Conservation (phyloP, 495 filamentous ascomycete genomes). For the Penicillium coprophilum region DNA sequence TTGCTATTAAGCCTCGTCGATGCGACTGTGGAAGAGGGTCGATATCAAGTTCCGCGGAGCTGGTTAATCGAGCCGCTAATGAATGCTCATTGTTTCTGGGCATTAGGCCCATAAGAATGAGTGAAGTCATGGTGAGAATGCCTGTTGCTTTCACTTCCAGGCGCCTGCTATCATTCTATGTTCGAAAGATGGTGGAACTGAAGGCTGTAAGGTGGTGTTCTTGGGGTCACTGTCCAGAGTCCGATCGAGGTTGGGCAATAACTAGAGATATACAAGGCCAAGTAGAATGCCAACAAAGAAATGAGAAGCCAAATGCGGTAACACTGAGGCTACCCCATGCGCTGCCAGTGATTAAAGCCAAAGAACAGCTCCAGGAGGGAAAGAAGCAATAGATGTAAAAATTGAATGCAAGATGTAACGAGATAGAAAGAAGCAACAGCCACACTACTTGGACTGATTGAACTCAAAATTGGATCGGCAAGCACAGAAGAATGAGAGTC, state of each 20-base stretch:
- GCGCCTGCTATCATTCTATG: conserved; percentile 1
- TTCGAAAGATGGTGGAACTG: background rate
- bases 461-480: conserved; percentile 25
- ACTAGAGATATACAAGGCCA: background rate
- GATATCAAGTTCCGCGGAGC: conserved; percentile 24
- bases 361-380: background rate
- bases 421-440: conserved; percentile 4
- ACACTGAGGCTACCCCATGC: background rate
- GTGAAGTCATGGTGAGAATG: conserved; percentile 27
- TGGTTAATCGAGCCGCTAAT: conserved; percentile 27
- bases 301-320: too few relatives aligned
- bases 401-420: background rate
- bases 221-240: background rate
- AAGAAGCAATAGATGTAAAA: background rate
- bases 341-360: background rate
- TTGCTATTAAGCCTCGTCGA: conserved; percentile 52
- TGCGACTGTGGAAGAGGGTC: conserved; percentile 52
- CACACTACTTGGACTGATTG: conserved; percentile 7
- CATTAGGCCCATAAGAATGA: conserved; percentile 25
- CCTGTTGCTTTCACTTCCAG: background rate
- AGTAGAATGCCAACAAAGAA: background rate
- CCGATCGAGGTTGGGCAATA: background rate
- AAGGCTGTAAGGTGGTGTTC: background rate
- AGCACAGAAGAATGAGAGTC: background rate
- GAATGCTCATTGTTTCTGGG: conserved; percentile 14